Evolutionary conservation across 768 basidiomycete species (phyloP).

Genomic region (Cubamyces sp.): DNA sequence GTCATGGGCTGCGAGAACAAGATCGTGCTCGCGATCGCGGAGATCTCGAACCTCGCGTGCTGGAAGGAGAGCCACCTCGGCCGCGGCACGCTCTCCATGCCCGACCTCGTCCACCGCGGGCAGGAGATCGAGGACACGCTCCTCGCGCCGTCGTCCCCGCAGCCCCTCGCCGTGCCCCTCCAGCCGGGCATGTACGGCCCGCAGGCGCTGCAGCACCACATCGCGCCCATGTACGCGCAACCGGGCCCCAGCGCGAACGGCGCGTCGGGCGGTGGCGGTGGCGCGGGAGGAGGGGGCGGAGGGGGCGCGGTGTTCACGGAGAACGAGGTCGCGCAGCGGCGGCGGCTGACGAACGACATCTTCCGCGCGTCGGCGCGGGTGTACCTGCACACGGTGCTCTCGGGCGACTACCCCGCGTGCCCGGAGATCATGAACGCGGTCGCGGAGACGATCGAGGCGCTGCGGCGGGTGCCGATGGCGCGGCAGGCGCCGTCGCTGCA

Average conservation of each 20-base stretch:
- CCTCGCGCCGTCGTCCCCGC: constrained; percentile 42
- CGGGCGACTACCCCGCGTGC: constrained; percentile 69
- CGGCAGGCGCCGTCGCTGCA: constrained; percentile 35
- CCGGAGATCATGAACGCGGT: constrained; percentile 63
- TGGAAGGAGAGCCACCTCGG: constrained; percentile 60
- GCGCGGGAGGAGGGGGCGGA: constrained; percentile 9
- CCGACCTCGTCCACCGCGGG: constrained; percentile 59
- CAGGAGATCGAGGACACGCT: constrained; percentile 50
- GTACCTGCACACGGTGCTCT: constrained; percentile 78
- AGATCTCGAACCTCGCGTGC: constrained; percentile 63
- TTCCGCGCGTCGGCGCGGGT: constrained; percentile 78
- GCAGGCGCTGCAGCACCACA: constrained; percentile 22
- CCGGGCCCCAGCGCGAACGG: constrained; percentile 3
- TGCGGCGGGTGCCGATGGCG: constrained; percentile 43
- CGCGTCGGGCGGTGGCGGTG: constrained; percentile 6
- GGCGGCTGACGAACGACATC: constrained; percentile 45
- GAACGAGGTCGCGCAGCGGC: constrained; percentile 35
- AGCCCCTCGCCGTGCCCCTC: constrained; percentile 29
- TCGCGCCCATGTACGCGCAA: constrained; percentile 5
- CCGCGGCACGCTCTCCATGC: constrained; percentile 57
- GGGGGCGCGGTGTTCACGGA: constrained; percentile 31
- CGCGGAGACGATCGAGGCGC: constrained; percentile 52
- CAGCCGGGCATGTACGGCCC: constrained; percentile 24
- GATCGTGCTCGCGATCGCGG: constrained; percentile 78
- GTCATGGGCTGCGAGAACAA: constrained; percentile 87